Base-by-base conservation (phyloP, 1,284 basidiomycete species). In the Ceratobasidium sp. region DNA sequence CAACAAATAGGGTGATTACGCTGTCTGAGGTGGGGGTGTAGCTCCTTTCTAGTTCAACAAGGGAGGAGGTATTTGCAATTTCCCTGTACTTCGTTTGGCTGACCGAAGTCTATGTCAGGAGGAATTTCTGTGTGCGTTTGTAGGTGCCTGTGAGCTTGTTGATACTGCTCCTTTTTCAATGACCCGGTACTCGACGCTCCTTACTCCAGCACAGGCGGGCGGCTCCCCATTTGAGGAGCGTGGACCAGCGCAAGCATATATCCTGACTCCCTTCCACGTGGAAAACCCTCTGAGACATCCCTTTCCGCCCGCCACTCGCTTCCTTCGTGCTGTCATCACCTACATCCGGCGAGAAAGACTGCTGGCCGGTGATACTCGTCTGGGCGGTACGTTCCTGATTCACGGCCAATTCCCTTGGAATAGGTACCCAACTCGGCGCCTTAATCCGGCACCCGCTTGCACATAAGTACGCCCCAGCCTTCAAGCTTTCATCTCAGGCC, bases 241-340 rank as follows among this genome's bases (percentile, higher is more conserved):
- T 47, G 45, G 38, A 40, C 17, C 17, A 17, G 38, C 7, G 38
- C 8, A 17, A 40, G 38, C 38, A 7, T 17, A 8, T 17, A 20
- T 42, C 20, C 22, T 49, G 43, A 62, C 57, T 52, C 45, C 42
- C 52, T 52, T 64, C 60, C 60, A 64, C 60, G 60, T 52, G 60
- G 34, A 47, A 52, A 8, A 38, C 34, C 31, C 60, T 15, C 45
- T 47, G 13, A 15, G 7, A 20, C 27, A 6, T 53, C 25, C 29
- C 50, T 12, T 49, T 49, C 22, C 45, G 45, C 7, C 22, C 45
- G 8, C 20, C 42, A 29, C 56, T 58, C 45, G 38, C n/a, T 27
- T 25, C 43, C 57, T 62, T 62, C 57, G 6, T 31, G 17, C 43
- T n/a, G 29, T 62, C 57, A 62, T 62, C 57, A 62, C 31, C 38